These are phyloP conservation scores for Phylloporus rhodoxanthus DNA, from an alignment of 768 basidiomycete species.

Conservation along the genomic window DNA sequence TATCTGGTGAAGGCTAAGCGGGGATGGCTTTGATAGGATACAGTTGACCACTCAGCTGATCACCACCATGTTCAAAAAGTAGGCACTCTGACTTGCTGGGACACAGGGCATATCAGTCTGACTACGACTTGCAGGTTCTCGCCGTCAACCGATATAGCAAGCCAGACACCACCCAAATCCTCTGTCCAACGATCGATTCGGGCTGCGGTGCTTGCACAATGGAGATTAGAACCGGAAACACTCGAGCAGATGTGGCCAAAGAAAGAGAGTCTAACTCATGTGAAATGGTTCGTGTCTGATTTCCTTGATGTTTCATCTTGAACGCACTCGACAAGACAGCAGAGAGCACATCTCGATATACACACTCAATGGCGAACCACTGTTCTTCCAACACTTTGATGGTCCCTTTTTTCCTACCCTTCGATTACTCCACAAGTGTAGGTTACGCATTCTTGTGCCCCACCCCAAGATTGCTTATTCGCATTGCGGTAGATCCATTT, in stretches of 20 bases:
- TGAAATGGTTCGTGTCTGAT: constrained; percentile 65
- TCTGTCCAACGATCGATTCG: constrained; percentile 91
- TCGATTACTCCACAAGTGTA: constrained; percentile 88
- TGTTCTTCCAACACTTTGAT: constrained; percentile 96
- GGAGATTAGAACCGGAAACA: constrained; percentile 73
- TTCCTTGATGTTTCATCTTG: constrained; percentile 7
- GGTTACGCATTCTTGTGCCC: constrained; percentile 18
- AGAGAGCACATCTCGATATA: constrained; percentile 95
- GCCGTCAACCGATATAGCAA: constrained; percentile 74
- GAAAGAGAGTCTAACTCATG: constrained; percentile 89
- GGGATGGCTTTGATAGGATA: constrained; percentile 14
- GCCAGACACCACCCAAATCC: constrained; percentile 87
- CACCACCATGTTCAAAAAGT: constrained; percentile 75
- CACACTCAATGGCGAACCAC: constrained; percentile 77
- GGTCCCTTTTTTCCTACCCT: constrained; percentile 89
- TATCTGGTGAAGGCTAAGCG: constrained; percentile 13
- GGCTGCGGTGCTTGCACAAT: constrained; percentile 69
- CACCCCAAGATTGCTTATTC: not conserved
- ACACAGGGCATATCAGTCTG: constrained; percentile 1
- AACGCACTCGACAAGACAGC: constrained; percentile 43
- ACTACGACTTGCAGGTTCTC: constrained; percentile 46
- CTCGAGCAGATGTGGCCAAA: constrained; percentile 96
- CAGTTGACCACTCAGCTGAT: constrained; percentile 1
- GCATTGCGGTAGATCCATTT: constrained; percentile 66
- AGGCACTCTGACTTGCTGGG: constrained; percentile 7